These are phyloP conservation scores for Colletotrichum ledebouriae DNA, from an alignment of 2,329 filamentous ascomycete species.

Conservation along the genomic window DNA sequence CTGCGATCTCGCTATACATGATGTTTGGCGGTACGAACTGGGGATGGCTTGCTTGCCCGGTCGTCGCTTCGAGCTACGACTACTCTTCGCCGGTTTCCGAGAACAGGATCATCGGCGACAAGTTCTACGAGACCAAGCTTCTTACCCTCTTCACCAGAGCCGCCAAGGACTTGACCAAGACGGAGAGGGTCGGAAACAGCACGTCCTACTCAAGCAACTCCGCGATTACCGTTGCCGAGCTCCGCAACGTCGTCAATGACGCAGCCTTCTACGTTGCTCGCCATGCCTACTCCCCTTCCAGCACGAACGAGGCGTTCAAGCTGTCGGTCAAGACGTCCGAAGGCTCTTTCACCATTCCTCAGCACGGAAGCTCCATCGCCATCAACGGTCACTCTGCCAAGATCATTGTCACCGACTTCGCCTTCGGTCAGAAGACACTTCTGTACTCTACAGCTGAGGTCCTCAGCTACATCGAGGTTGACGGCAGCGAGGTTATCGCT, in stretches of 20 bases:
- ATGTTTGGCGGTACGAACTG: conserved; percentile 75
- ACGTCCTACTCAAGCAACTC: conserved; percentile 65
- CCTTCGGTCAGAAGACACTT: conserved; percentile 63
- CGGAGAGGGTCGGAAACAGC: conserved; percentile 60
- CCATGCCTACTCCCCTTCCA: conserved; percentile 66
- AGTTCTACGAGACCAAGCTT: conserved; percentile 75
- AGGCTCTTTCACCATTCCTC: conserved; percentile 67
- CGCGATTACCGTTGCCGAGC: conserved; percentile 65
- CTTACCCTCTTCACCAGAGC: conserved; percentile 70
- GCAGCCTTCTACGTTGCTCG: conserved; percentile 71
- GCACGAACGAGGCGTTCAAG: conserved; percentile 65
- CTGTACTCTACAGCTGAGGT: conserved; percentile 70
- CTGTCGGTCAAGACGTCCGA: conserved; percentile 68
- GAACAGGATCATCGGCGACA: conserved; percentile 67
- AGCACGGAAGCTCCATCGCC: conserved; percentile 60
- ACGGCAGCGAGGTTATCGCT: conserved; percentile 61
- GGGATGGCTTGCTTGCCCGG: conserved; percentile 69
- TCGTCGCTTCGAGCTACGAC: conserved; percentile 73
- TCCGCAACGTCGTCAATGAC: conserved; percentile 70
- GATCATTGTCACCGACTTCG: conserved; percentile 72
- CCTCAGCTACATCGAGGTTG: conserved; percentile 63
- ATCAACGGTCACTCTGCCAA: conserved; percentile 74
- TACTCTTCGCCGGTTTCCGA: conserved; percentile 74
- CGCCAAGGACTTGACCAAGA: conserved; percentile 68
- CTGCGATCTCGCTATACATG: conserved; percentile 74